Conservation (phyloP, 768 basidiomycete genomes). For the Lentinula guzmanii region DNA sequence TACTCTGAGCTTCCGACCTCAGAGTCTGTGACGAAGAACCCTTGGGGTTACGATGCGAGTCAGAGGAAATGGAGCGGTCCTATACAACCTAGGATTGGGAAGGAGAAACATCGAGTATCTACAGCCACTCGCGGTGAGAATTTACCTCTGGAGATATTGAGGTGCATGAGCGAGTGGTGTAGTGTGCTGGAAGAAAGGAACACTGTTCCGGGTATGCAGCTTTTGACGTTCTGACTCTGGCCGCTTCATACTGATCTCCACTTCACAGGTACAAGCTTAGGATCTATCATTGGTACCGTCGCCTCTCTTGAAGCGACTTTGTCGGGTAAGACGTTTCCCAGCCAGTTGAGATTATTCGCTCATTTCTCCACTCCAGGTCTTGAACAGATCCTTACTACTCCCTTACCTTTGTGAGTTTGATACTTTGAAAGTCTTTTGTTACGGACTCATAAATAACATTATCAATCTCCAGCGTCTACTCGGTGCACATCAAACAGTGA, state of each 20-base stretch:
- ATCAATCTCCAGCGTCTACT: conserved; percentile 41
- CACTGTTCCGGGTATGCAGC: conserved; percentile 45
- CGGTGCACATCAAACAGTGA: conserved; percentile 45
- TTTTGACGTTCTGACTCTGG: neutral
- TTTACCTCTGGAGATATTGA: conserved; percentile 49
- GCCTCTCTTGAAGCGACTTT: conserved; percentile 50
- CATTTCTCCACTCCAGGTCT: conserved; percentile 27
- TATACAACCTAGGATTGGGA: conserved; percentile 19
- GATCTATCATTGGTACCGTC: conserved; percentile 41
- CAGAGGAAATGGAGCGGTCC: conserved; percentile 30
- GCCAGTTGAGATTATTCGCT: neutral
- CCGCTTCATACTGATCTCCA: neutral
- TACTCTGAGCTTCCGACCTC: neutral
- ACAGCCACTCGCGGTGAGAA: conserved; percentile 35
- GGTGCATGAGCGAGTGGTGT: conserved; percentile 53
- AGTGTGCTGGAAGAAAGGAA: conserved; percentile 51
- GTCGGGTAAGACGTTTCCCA: conserved; percentile 27
- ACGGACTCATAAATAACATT: neutral
- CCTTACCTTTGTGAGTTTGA: conserved; percentile 55
- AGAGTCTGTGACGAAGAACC: conserved; percentile 6
- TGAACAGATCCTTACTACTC: conserved; percentile 58
- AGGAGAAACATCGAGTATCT: conserved; percentile 24
- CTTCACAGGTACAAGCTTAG: conserved; percentile 39
- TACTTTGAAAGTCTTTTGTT: neutral
- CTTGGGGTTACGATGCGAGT: conserved; percentile 8